phyloP scores from a whole-genome alignment of 2,329 filamentous ascomycete genomes.

The Helicocarpus griseus region DNA sequence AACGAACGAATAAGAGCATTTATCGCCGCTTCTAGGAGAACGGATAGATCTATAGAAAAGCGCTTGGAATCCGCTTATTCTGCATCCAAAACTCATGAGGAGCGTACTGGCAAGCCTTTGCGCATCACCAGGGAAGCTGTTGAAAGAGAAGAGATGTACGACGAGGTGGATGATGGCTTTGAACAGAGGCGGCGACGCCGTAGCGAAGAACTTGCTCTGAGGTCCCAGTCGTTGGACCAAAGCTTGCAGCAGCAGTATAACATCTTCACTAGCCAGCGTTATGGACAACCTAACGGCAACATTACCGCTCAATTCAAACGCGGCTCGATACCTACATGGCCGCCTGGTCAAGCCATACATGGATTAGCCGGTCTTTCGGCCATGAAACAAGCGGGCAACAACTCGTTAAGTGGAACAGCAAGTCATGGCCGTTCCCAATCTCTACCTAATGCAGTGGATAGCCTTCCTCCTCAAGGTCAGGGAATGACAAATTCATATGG shows the following conservation, averaged over 20 bases:
- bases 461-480: neutral
- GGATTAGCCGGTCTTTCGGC: neutral
- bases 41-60: conserved; percentile 78
- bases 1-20: conserved; percentile 55
- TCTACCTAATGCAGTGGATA: neutral
- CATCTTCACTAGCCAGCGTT: too few relatives aligned
- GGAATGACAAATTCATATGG: neutral
- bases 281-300: neutral
- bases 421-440: neutral
- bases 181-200: conserved; percentile 26
- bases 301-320: neutral
- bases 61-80: conserved; percentile 76
- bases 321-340: neutral
- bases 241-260: too few relatives aligned
- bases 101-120: conserved; percentile 71
- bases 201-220: conserved; percentile 26
- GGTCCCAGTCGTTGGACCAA: neutral
- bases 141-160: conserved; percentile 88
- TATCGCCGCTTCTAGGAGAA: conserved; percentile 79
- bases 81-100: conserved; percentile 86
- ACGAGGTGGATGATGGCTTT: conserved; percentile 77
- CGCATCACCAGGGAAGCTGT: conserved; percentile 81
- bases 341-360: neutral
- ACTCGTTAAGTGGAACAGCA: neutral
- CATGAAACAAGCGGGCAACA: neutral